A percentile compares a stretch with the other conserved stretches of the same genome.
Evolutionary conservation across 2,329 filamentous ascomycete genomes (phyloP).

Genomic region (Colletotrichum acutatum): DNA sequence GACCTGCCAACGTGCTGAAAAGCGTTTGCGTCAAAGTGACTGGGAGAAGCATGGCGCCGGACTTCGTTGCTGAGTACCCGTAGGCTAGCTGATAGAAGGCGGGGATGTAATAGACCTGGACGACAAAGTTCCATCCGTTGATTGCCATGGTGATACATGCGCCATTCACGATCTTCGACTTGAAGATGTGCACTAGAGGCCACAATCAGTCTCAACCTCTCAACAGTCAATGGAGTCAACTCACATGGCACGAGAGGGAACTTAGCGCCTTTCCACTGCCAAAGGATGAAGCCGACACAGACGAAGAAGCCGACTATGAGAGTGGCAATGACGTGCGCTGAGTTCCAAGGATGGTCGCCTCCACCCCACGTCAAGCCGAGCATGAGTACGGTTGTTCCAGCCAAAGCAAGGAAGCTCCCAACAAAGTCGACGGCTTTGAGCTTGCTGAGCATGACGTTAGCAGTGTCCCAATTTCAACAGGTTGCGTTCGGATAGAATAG

Average conservation of each 20-base stretch:
- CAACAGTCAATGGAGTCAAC: conserved; percentile 32
- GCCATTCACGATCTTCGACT: conserved; percentile 62
- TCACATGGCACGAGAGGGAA: conserved; percentile 59
- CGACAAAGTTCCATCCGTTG: conserved; percentile 69
- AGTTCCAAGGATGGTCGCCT: conserved; percentile 66
- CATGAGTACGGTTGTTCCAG: conserved; percentile 57
- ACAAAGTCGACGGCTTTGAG: conserved; percentile 61
- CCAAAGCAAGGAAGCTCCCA: conserved; percentile 46
- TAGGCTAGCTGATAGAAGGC: conserved; percentile 59
- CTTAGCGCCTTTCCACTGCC: conserved; percentile 61
- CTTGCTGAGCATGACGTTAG: conserved; percentile 46
- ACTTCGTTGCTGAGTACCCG: conserved; percentile 53
- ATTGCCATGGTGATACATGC: conserved; percentile 67
- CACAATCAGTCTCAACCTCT: conserved; percentile 13
- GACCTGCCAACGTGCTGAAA: conserved; percentile 61
- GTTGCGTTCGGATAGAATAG: not conserved
- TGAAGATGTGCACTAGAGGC: conserved; percentile 62
- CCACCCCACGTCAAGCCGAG: conserved; percentile 69
- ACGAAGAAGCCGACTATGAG: conserved; percentile 58
- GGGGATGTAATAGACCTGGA: conserved; percentile 63
- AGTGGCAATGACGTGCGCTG: conserved; percentile 63
- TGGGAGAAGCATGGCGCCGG: conserved; percentile 54
- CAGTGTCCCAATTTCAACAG: not conserved
- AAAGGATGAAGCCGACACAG: conserved; percentile 57
- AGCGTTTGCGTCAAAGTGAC: conserved; percentile 56